Base-by-base conservation (phyloP, 78 protist genomes). In the Fonticula alba region DNA sequence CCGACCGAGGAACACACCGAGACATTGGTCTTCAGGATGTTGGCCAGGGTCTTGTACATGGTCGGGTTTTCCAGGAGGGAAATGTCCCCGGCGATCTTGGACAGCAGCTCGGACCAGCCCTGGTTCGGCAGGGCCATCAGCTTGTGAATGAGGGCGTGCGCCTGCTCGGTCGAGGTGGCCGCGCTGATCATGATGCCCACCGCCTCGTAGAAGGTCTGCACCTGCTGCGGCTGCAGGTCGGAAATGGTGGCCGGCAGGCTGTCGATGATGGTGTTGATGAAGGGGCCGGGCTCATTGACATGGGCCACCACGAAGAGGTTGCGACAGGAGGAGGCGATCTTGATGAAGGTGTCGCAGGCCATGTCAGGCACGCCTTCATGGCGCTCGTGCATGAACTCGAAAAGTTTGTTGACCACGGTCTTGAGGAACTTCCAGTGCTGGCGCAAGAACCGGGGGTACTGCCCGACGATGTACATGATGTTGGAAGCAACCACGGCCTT, bases 391-490 rank as follows among this genome's bases (percentile, higher is more conserved):
- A 96, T 96, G 66, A 96, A 96, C 72, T 94, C 97, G 60, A 96
- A 92, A 14, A 94, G 79, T 70, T 96, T 96, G 71, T 79, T 79
- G 55, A 91, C 88, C 6, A 94, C 95, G 13, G 96, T 91, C 80
- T 88, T 92, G 57, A 96, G 76, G 80, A 96, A 96, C 71, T 87
- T 86, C 98, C 98, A 91, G 76, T 91, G 93, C 29, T 82, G 86
- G 13, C 77, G 72, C 56, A 96, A 76, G 81, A 96, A 96, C 29
- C 99, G 68, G 20, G 99, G 99, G 68, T 96, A 96, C 74, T 96
- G 99, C 15, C 98, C 97, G 14, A 94, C 99, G 9, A 94, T 87
- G 78, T 94, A 96, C 99, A 96, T 96, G 78, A 96, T 92, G 73
- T 96, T 89, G 64, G 83, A 53, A 0, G 99, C 99, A 32, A 96